Evolutionary conservation across 139 green algal genomes (phyloP).

Genomic region (Chlorella sp.): DNA sequence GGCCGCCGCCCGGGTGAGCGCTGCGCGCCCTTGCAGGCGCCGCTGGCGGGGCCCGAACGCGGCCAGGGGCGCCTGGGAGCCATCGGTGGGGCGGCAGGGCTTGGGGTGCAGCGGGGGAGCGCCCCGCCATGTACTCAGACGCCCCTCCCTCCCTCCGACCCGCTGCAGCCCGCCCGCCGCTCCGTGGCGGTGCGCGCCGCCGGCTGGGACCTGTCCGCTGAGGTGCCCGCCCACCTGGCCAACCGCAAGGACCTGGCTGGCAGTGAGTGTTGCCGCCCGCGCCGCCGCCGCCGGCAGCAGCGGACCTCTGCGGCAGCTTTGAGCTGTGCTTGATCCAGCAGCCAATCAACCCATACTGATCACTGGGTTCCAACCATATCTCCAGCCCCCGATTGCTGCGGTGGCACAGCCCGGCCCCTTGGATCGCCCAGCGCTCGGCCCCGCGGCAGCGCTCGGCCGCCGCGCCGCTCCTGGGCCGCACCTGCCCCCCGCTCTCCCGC

Average conservation of each 20-base stretch:
- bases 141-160: background rate
- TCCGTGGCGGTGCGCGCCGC: constrained; percentile 31
- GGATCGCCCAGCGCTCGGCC: too few species aligned
- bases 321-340: too few species aligned
- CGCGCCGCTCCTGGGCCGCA: background rate
- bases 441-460: background rate
- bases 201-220: constrained; percentile 18
- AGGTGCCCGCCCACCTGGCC: constrained; percentile 36
- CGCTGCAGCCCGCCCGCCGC: constrained; percentile 30
- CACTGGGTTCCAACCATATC: too few species aligned
- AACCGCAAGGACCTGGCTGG: constrained; percentile 30
- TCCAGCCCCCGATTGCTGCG: too few species aligned
- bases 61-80: too few species aligned
- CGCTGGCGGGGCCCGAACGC: too few species aligned
- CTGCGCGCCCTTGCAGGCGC: too few species aligned
- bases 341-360: too few species aligned
- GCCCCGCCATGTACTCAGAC: background rate
- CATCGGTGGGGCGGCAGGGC: background rate
- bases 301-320: background rate
- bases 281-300: background rate
- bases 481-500: background rate
- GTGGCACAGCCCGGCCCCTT: too few species aligned
- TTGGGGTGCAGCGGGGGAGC: background rate
- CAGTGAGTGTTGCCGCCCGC: background rate
- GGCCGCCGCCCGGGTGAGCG: too few species aligned